These are phyloP conservation scores for Fermentozyma sake DNA, from an alignment of 1,139 yeast genomes.

Conservation along the genomic window DNA sequence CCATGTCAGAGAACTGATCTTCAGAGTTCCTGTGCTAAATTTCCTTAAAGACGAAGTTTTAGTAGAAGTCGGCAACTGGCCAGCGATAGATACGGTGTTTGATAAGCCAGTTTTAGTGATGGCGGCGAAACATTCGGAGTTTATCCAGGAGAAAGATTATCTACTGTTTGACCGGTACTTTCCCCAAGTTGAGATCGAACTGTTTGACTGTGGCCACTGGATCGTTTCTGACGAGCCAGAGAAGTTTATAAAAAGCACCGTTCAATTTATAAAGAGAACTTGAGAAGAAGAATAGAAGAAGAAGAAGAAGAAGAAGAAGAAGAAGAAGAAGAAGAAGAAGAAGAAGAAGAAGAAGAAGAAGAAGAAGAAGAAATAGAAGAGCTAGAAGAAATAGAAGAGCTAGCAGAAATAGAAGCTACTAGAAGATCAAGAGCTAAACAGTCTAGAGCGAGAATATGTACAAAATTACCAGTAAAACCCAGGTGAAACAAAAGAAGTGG, in stretches of 20 bases:
- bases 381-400: too few species aligned
- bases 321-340: too few species aligned
- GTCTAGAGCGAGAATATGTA: too few species aligned
- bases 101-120: conserved; percentile 38
- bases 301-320: conserved; percentile 1
- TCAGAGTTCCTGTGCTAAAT: conserved; percentile 24
- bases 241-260: conserved; percentile 26
- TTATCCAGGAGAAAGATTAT: conserved; percentile 27
- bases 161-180: conserved; percentile 33
- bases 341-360: too few species aligned
- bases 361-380: too few species aligned
- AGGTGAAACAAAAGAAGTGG: too few species aligned
- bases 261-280: conserved; percentile 11
- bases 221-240: conserved; percentile 38
- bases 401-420: too few species aligned
- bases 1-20: conserved; percentile 15
- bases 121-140: conserved; percentile 38
- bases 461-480: too few species aligned
- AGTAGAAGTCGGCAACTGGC: conserved; percentile 41
- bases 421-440: too few species aligned
- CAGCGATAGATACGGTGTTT: conserved; percentile 21
- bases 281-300: background rate
- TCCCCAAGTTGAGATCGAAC: conserved; percentile 21
- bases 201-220: conserved; percentile 45
- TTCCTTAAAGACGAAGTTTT: conserved; percentile 22